Base-by-base conservation (phyloP, 2,329 filamentous ascomycete genomes). In the Diaporthe velutina region DNA sequence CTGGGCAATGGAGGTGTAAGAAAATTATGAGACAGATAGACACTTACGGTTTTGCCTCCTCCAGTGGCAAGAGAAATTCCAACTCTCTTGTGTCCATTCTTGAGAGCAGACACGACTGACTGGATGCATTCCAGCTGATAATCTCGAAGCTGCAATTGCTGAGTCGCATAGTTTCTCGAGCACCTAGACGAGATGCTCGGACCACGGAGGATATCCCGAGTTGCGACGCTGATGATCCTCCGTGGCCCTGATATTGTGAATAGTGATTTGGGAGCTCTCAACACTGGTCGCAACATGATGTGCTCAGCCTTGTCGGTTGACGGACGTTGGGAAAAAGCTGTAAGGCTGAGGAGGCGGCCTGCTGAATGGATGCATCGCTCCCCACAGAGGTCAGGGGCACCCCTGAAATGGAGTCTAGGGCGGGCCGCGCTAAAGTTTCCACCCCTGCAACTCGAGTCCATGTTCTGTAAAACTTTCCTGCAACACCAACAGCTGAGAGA, bases 121-220 rank as follows among this genome's bases (percentile, higher is more conserved):
- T 94, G 91, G 76, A 98, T 97, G 80, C 95, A 97, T 88, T 98
- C 95, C 86, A 97, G 93, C 82, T 98, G 96, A 80, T 98, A 98
- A 78, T 93, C 88, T 78, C 95, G 93, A 55, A 98, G 90, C 73
- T 72, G 73, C 55, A 76, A 35, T 22, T 68, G 54, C 25, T 75
- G 75, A 9, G 73, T 76, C 50, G 72, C 68, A 74, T 70, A 70
- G 15, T 54, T 42, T 48, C 61, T 72, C n/a, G 30, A 40, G 61
- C 61, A 60, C 38, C n/a, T 22, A 22, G 12, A 28, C 15, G 40
- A 42, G 19, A 38, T 15, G 13, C 50, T 52, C 38, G 57, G 66
- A 6, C 58, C 10, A n/a, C 71, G 57, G 15, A 61, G 25, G 19
- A 67, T 15, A 15, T 33, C 48, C 22, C 35, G 52, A 9, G 22